Base-by-base conservation (phyloP, 2,329 filamentous ascomycete genomes). In the Clonostachys byssicola region DNA sequence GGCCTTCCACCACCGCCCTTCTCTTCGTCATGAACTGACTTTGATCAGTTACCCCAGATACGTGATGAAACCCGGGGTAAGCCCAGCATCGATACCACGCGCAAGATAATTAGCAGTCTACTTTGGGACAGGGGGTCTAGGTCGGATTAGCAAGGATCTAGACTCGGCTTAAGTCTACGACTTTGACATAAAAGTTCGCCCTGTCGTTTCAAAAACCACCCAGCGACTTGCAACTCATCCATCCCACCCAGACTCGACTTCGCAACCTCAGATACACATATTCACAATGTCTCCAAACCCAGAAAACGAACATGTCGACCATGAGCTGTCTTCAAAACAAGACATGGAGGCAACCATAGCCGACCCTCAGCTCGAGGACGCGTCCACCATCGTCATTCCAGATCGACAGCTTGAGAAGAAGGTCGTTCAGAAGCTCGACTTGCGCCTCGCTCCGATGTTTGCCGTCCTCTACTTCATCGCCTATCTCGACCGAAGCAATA, bases 401-500 rank as follows among this genome's bases (percentile, higher is more conserved):
- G 43, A 45, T 35, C 6, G 30, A 13, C 43, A 45, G 17, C 34
- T 45, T 1, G 43, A 45, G 34, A 45, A 39, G 17, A 13, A 36
- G 16, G n/a, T 39, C 17, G 16, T 45, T 18, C 34, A 35, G 16
- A 34, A 38, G 13, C 43, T 45, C 16, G 43, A 45, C 16, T 18
- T 17, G 18, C 43, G 43, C 8, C 43, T 45, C 1, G 43, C 43
- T 12, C 43, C 43, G 8, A 16, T 45, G 8, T 45, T 45, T 14
- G 43, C 43, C 12, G 17, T 23, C 4, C 35, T 46, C 12, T 46
- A 46, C 44, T 41, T 46, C 38, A 18, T 72, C 17, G 70, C 68
- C 51, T 76, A 77, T 57, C 51, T 54, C 41, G 52, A 54, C 46
- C 46, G 52, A 20, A 54, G 48, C 45, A 55, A 55, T 44, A 53